Evolutionary conservation across 1,284 basidiomycete genomes (phyloP).

Genomic region (Melampsora americana): DNA sequence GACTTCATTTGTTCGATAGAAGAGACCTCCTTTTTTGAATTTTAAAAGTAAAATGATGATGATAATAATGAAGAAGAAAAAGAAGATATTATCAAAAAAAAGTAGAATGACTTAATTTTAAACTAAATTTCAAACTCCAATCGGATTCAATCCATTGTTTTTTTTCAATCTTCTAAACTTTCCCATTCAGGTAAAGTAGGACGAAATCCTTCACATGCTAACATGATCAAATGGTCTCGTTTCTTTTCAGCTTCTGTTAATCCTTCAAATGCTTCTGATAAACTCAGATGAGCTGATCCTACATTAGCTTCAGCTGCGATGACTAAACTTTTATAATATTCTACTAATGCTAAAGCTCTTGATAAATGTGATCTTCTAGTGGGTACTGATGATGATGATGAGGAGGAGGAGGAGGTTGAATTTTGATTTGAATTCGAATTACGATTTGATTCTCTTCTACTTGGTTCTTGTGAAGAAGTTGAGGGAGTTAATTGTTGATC

Average conservation of each 20-base stretch:
- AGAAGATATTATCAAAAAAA: too few relatives aligned
- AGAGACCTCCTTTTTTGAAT: too few relatives aligned
- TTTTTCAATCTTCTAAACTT: neutral
- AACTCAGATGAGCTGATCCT: constrained; percentile 22
- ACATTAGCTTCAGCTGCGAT: constrained; percentile 24
- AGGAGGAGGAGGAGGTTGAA: neutral
- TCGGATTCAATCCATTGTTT: too few relatives aligned
- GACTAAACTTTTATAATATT: constrained; percentile 9
- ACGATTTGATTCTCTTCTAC: neutral
- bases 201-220: constrained; percentile 28
- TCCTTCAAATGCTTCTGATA: constrained; percentile 15
- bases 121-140: too few relatives aligned
- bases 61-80: too few relatives aligned
- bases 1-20: too few relatives aligned
- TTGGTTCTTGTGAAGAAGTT: too few relatives aligned
- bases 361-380: constrained; percentile 8
- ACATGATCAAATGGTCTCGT: constrained; percentile 10
- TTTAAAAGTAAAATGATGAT: too few relatives aligned
- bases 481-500: too few relatives aligned
- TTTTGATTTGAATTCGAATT: neutral
- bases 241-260: constrained; percentile 27
- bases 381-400: too few relatives aligned
- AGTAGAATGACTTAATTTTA: too few relatives aligned
- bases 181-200: constrained; percentile 19
- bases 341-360: constrained; percentile 22